Evolutionary conservation across 2,329 filamentous ascomycete genomes (phyloP).

Genomic region (Colletotrichum musicola): DNA sequence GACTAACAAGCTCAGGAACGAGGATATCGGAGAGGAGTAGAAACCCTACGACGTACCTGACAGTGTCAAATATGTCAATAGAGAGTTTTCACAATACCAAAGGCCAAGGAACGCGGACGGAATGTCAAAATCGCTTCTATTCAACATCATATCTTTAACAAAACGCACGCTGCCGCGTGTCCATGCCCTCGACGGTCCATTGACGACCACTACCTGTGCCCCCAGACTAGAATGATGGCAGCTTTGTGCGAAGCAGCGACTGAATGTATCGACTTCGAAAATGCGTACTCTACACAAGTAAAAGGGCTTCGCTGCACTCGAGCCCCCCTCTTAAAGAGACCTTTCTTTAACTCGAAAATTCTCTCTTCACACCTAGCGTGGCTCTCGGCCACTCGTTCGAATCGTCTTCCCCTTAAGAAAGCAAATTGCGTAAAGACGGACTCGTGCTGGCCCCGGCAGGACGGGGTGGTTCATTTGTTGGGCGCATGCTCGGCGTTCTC

Average conservation of each 20-base stretch:
- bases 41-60: no score
- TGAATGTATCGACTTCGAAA: neutral
- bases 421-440: conserved; percentile 79
- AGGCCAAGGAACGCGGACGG: neutral
- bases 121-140: conserved; percentile 30
- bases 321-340: neutral
- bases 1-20: conserved; percentile 20
- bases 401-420: conserved; percentile 62
- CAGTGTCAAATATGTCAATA: neutral
- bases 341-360: no score
- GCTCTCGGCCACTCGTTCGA: no score
- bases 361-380: no score
- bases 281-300: conserved; percentile 20
- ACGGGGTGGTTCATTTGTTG: conserved; percentile 45
- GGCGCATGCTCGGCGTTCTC: conserved; percentile 41
- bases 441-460: conserved; percentile 78
- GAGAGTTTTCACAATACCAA: neutral
- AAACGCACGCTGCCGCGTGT: neutral
- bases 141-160: conserved; percentile 33
- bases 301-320: neutral
- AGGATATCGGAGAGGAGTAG: conserved; percentile 38
- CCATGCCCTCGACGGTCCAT: no score
- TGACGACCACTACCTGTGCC: no score
- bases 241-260: neutral
- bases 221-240: conserved; percentile 1